Conservation (phyloP, 2,329 filamentous ascomycete species). For the Aureobasidium namibiae region DNA sequence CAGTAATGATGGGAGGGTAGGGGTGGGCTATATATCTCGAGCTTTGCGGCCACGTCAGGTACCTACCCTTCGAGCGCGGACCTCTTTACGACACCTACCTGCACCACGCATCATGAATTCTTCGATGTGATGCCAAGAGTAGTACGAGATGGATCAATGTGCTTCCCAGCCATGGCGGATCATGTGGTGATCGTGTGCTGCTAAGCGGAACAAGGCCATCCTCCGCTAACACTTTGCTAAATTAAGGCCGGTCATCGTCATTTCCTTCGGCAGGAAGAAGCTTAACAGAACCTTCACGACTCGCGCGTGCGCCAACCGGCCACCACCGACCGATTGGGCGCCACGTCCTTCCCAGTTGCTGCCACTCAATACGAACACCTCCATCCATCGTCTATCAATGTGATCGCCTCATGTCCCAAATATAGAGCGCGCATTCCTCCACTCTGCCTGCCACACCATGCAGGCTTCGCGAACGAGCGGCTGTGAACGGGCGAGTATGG, state of each 20-base stretch:
- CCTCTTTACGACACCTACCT: neutral
- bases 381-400: neutral
- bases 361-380: neutral
- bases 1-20: neutral
- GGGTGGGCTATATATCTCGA: neutral
- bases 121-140: neutral
- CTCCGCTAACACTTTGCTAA: neutral
- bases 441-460: neutral
- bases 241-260: constrained; percentile 3
- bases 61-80: neutral
- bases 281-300: constrained; percentile 1
- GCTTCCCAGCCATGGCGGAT: constrained; percentile 2
- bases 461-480: neutral
- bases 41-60: neutral
- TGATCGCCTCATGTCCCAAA: neutral
- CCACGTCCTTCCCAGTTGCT: neutral
- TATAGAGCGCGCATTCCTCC: neutral
- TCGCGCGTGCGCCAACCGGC: neutral
- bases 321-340: neutral
- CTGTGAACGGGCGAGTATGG: neutral
- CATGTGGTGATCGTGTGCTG: neutral
- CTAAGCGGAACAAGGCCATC: neutral
- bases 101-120: neutral
- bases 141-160: neutral
- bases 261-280: constrained; percentile 1